Evolutionary conservation across 2,329 filamentous ascomycete genomes (phyloP).

Genomic region (Penicillium sp.): DNA sequence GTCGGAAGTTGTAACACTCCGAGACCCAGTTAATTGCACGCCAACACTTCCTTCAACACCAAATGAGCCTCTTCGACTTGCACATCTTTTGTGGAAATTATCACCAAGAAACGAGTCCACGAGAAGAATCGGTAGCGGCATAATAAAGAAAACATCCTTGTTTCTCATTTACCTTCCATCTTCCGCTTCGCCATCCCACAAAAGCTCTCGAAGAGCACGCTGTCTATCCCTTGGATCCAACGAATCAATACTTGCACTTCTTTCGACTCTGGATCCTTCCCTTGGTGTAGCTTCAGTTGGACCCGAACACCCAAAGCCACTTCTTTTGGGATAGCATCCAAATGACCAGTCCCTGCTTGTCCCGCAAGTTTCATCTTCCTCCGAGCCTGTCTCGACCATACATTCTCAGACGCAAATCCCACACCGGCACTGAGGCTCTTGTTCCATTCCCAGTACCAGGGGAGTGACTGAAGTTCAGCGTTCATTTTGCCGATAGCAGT

Average conservation of each 20-base stretch:
- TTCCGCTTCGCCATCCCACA: constrained; percentile 75
- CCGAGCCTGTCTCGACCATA: constrained; percentile 78
- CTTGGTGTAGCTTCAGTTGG: constrained; percentile 48
- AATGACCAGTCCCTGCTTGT: constrained; percentile 32
- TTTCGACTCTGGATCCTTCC: constrained; percentile 38
- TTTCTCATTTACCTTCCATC: constrained; percentile 32
- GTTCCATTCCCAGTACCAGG: constrained; percentile 71
- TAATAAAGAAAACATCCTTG: neutral
- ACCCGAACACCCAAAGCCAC: constrained; percentile 66
- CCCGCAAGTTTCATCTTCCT: constrained; percentile 55
- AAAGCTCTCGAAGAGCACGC: constrained; percentile 83
- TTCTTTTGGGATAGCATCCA: constrained; percentile 40
- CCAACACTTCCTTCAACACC: neutral
- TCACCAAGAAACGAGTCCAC: neutral
- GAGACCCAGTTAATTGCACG: neutral
- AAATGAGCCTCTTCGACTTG: neutral
- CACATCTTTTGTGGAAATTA: neutral
- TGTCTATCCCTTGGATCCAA: constrained; percentile 78
- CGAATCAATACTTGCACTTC: constrained; percentile 61
- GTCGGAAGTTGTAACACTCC: neutral
- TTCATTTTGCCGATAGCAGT: constrained; percentile 49
- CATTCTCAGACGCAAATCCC: constrained; percentile 69
- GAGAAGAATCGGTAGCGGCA: neutral
- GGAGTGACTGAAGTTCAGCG: constrained; percentile 60
- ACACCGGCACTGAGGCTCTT: constrained; percentile 59